Evolutionary conservation across 106 monocot genomes (phyloP).

Genomic region (Dendrobium officinale): DNA sequence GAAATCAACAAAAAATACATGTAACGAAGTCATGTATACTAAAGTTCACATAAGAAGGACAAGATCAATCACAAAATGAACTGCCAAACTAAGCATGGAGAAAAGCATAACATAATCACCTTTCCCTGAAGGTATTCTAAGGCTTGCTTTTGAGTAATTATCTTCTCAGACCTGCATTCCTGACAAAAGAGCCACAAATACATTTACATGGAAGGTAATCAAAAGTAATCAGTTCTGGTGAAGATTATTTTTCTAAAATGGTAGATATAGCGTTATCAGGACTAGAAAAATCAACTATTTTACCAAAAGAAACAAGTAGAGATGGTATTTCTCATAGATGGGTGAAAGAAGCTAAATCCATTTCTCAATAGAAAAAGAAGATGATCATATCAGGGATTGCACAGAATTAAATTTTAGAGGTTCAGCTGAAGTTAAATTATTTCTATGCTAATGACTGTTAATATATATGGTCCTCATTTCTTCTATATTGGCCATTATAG

Average conservation of each 20-base stretch:
- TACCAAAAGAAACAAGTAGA: not conserved
- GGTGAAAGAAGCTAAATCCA: not conserved
- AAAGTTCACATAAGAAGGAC: not conserved
- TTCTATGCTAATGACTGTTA: not conserved
- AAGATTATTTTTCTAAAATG: not conserved
- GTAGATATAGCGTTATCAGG: not conserved
- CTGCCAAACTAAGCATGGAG: not conserved
- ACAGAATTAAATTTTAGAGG: not conserved
- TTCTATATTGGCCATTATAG: not conserved
- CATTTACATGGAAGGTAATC: not conserved
- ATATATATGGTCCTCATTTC: not conserved
- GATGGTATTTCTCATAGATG: not conserved
- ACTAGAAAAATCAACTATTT: not conserved
- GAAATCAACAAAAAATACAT: not conserved
- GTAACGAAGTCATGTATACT: not conserved
- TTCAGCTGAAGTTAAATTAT: not conserved
- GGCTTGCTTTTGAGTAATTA: constrained; percentile 72
- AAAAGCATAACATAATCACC: constrained; percentile 17
- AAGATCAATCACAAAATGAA: not conserved
- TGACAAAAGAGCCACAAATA: constrained; percentile 15
- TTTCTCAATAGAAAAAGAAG: not conserved
- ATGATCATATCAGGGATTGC: not conserved
- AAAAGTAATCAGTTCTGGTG: not conserved
- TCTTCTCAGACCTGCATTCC: constrained; percentile 67
- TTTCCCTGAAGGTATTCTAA: constrained; percentile 63